Percentiles rank a stretch among this genome's conserved stretches.
These are phyloP conservation scores for Hanseniaspora taiwanica DNA, from an alignment of 805 yeast genomes.

Conservation along the genomic window DNA sequence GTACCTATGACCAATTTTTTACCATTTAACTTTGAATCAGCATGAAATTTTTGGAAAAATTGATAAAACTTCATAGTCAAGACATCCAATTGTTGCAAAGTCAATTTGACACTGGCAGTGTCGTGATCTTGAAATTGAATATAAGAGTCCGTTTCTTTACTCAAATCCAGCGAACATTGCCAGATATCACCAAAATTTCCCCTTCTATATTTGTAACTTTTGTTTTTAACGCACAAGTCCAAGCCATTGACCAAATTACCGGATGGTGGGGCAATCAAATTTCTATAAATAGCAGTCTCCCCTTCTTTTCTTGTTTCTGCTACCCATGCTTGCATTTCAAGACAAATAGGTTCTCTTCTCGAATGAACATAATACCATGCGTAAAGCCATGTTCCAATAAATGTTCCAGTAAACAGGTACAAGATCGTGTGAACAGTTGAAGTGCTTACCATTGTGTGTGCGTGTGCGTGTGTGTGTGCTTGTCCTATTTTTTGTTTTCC, in stretches of 20 bases:
- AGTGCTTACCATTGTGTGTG: neutral
- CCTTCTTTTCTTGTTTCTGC: constrained; percentile 1
- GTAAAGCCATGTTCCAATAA: neutral
- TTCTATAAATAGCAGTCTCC: neutral
- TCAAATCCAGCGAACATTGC: constrained; percentile 22
- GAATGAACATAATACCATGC: neutral
- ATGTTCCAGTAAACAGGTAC: neutral
- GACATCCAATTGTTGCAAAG: neutral
- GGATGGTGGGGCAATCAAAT: neutral
- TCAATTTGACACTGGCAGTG: constrained; percentile 6
- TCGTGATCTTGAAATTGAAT: constrained; percentile 21
- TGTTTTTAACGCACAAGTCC: constrained; percentile 4
- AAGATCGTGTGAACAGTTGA: neutral
- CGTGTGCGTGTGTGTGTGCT: neutral
- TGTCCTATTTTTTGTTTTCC: neutral
- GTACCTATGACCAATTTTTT: constrained; percentile 18
- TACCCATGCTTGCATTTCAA: constrained; percentile 1
- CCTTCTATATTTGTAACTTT: constrained; percentile 30
- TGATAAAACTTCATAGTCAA: constrained; percentile 1
- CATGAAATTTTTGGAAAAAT: constrained; percentile 10
- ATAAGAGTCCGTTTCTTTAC: constrained; percentile 1
- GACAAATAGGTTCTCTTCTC: neutral
- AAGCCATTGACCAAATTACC: constrained; percentile 4
- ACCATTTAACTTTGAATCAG: too few relatives aligned
- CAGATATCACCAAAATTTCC: constrained; percentile 69